phyloP scores from a whole-genome alignment of 129 eudicot species.

The Helichrysum umbraculigerum region DNA sequence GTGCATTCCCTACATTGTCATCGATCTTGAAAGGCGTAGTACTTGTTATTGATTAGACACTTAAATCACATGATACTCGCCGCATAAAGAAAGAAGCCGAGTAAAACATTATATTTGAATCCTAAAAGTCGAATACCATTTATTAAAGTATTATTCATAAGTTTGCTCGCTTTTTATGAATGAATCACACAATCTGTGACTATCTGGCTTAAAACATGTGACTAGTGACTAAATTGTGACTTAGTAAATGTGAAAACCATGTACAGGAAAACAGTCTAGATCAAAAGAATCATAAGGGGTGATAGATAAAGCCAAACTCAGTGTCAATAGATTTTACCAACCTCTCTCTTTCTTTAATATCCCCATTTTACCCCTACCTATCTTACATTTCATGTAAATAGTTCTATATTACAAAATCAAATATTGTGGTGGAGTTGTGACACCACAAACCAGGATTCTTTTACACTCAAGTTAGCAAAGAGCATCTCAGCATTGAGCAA shows the following conservation, averaged over 20 bases:
- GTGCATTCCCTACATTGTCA: neutral
- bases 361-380: slow-evolving; percentile 41
- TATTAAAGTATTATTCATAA: neutral
- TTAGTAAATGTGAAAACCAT: slow-evolving; percentile 3
- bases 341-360: slow-evolving; percentile 28
- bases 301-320: slow-evolving; percentile 36
- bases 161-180: neutral
- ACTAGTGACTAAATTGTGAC: neutral
- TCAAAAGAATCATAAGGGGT: slow-evolving; percentile 12
- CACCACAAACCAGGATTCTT: slow-evolving; percentile 38
- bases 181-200: neutral
- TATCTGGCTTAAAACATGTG: neutral
- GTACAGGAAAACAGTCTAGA: slow-evolving; percentile 2
- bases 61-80: neutral
- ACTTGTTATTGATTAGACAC: neutral
- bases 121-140: neutral
- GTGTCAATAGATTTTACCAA: slow-evolving; percentile 22
- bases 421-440: slow-evolving; percentile 40
- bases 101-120: neutral
- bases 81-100: neutral
- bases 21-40: neutral
- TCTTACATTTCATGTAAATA: slow-evolving; percentile 54
- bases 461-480: slow-evolving; percentile 41
- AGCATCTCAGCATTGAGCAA: slow-evolving; percentile 38
- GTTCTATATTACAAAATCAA: slow-evolving; percentile 60